These are phyloP conservation scores for Physaria fendleri DNA, from an alignment of 345 rosid species.

Conservation along the genomic window DNA sequence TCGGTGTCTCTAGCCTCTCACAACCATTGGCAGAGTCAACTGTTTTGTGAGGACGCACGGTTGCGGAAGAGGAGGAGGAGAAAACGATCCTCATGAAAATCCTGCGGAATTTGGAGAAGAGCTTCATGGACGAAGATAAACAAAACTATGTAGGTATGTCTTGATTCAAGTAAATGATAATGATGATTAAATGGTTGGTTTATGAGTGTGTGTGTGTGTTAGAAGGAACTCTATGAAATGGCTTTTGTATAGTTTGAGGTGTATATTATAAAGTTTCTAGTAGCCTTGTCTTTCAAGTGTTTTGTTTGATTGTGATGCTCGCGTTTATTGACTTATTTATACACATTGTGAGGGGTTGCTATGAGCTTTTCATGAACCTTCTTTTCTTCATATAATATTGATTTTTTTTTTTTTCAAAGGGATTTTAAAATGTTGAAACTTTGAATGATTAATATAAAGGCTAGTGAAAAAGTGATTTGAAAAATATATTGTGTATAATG, in stretches of 20 bases:
- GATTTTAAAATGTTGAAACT: neutral
- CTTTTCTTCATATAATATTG: neutral
- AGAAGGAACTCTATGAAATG: conserved; percentile 15
- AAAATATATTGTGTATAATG: conserved; percentile 23
- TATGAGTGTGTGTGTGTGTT: conserved; percentile 23
- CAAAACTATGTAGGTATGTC: conserved; percentile 17
- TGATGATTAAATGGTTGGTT: conserved; percentile 19
- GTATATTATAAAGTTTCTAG: conserved; percentile 10
- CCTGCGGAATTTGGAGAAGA: conserved; percentile 63
- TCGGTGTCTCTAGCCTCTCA: conserved; percentile 64
- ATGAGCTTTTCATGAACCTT: neutral
- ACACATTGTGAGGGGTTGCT: conserved; percentile 10
- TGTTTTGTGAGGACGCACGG: conserved; percentile 6
- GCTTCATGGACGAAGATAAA: conserved; percentile 58
- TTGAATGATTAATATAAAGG: neutral
- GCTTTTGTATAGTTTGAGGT: conserved; percentile 19
- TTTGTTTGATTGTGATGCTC: conserved; percentile 24
- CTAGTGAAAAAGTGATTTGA: neutral
- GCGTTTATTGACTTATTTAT: conserved; percentile 9
- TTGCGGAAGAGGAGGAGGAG: conserved; percentile 28
- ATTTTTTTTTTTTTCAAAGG: neutral
- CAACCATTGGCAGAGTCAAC: neutral
- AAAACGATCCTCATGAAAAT: conserved; percentile 52
- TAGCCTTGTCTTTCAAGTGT: conserved; percentile 7
- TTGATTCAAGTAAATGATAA: neutral